phyloP scores from a whole-genome alignment of 768 basidiomycete genomes.

The Nidularia pulvinata region DNA sequence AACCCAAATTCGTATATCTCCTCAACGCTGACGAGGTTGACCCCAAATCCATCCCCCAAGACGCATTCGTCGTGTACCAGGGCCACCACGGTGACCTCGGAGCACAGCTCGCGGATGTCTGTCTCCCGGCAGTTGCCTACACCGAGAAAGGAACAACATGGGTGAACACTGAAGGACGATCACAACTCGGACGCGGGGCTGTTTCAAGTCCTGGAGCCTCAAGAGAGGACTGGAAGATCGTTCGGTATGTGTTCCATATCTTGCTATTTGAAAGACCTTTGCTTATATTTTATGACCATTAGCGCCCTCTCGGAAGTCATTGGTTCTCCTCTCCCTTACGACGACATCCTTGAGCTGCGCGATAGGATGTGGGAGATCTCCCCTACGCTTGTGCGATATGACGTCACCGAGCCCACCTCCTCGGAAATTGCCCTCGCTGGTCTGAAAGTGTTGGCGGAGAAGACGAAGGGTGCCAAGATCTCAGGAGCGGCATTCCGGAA shows the following conservation, averaged over 20 bases:
- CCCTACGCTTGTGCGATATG: slow-evolving; percentile 87
- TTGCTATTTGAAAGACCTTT: background rate
- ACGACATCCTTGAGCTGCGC: slow-evolving; percentile 79
- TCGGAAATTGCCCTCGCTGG: slow-evolving; percentile 71
- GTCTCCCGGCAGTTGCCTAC: slow-evolving; percentile 90
- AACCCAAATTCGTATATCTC: slow-evolving; percentile 95
- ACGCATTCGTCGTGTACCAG: slow-evolving; percentile 98
- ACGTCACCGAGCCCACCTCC: slow-evolving; percentile 77
- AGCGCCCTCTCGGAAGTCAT: slow-evolving; percentile 91
- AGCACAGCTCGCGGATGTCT: slow-evolving; percentile 96
- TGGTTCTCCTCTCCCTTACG: slow-evolving; percentile 84
- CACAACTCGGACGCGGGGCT: slow-evolving; percentile 89
- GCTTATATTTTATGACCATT: background rate
- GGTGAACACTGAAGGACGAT: slow-evolving; percentile 96
- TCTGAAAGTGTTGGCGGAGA: slow-evolving; percentile 52
- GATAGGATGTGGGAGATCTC: slow-evolving; percentile 98
- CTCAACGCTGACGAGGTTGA: slow-evolving; percentile 96
- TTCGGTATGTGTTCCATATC: slow-evolving; percentile 53
- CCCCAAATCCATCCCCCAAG: slow-evolving; percentile 81
- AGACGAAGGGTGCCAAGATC: slow-evolving; percentile 54
- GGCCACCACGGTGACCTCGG: slow-evolving; percentile 98
- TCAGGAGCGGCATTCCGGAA: slow-evolving; percentile 66
- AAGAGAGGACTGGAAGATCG: slow-evolving; percentile 97
- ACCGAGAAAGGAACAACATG: slow-evolving; percentile 90
- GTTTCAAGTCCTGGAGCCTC: slow-evolving; percentile 95